Evolutionary conservation across 2,329 filamentous ascomycete species (phyloP), one percentile per base, ranked within the genome.

Genomic region (Ciborinia camelliae): DNA sequence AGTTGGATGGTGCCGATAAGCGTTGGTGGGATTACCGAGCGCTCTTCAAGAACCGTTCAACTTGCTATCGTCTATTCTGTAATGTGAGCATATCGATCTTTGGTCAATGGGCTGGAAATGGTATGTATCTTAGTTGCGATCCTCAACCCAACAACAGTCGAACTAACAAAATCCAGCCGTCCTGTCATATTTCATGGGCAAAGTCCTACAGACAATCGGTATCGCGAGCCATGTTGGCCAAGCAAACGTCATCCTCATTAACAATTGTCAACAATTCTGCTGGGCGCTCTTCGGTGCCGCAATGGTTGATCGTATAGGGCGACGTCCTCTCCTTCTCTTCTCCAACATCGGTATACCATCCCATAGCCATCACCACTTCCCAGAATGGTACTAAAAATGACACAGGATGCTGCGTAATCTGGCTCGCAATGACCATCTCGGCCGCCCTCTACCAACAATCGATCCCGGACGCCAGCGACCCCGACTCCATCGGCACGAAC

Each of bases 281-380:
- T 82, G 81, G 71, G 81, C 83, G 23, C 76, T 85, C 23, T 69
- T 82, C 0, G 86, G 86, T 53, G 83, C 85, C 4, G 77, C 79
- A 18, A 77, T 87, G 58, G 83, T 84, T 1, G 85, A 87, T 47
- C 78, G 79, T 1, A 66, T 86, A 7, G 84, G 85, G n/a, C 83
- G 86, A 45, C 82, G 86, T 3, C 82, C 82, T n/a, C 76, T 84
- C 39, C 76, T 85, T 48, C 72, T 85, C 59, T 80, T 80, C 66
- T 81, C 80, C 28, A 80, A 82, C 68, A 75, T 79, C 1, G 78
- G 77, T 59, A 59, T 26, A n/a, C 20, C 2, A 37, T 26, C 3
- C 20, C 10, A 1, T 10, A 18, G 1, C 14, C 20, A 2, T 12
- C 2, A 47, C 4, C 14, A 20, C 9, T 10, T 9, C 43, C 41